phyloP scores from a whole-genome alignment of 169 alveolate species.

The Plasmodium berghei region DNA sequence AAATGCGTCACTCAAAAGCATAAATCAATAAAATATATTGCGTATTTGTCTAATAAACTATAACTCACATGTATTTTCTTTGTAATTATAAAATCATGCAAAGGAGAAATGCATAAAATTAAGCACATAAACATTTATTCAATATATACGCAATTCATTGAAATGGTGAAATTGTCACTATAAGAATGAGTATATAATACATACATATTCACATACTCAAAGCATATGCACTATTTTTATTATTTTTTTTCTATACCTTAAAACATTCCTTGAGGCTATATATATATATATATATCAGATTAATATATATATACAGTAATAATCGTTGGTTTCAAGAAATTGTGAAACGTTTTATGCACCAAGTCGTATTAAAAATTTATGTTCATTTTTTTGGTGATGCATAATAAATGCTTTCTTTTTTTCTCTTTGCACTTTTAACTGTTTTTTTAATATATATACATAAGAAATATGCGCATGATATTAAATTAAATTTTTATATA shows the following conservation, averaged over 20 bases:
- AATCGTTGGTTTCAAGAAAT: constrained; percentile 8
- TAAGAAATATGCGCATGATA: neutral
- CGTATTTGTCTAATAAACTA: too few species aligned
- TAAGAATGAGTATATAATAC: neutral
- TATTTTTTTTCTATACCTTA: constrained; percentile 40
- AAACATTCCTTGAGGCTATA: constrained; percentile 12
- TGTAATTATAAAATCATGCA: too few species aligned
- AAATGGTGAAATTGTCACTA: too few species aligned
- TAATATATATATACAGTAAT: constrained; percentile 13
- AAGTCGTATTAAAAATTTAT: constrained; percentile 6
- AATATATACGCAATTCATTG: too few species aligned
- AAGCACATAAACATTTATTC: too few species aligned
- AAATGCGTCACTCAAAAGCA: too few species aligned
- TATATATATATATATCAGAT: neutral
- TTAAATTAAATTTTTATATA: neutral
- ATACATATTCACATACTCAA: constrained; percentile 1
- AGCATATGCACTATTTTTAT: neutral
- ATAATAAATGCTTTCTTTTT: constrained; percentile 21
- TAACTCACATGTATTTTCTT: too few species aligned
- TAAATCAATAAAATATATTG: too few species aligned
- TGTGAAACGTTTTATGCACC: constrained; percentile 54
- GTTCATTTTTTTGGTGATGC: constrained; percentile 12
- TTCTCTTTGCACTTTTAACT: constrained; percentile 35
- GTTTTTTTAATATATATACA: constrained; percentile 3
- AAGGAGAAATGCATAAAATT: too few species aligned